These are phyloP conservation scores for Talaromyces rugulosus DNA, from an alignment of 2,329 filamentous ascomycete species.

Conservation along the genomic window DNA sequence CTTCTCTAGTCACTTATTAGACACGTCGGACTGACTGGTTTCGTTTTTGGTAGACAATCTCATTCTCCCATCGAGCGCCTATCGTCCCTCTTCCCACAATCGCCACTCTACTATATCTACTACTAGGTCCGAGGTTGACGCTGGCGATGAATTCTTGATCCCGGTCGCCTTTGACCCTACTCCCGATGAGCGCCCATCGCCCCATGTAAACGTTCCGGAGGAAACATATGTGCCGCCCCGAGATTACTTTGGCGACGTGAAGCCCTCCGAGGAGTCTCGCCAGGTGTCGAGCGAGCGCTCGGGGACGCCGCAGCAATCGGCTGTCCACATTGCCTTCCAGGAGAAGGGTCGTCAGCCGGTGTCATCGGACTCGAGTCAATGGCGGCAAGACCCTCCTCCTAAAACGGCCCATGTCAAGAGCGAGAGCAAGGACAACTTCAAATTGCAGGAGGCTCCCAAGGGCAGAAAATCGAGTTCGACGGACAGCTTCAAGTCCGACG, in stretches of 20 bases:
- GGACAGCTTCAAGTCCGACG: conserved; percentile 9
- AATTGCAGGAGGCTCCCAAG: conserved; percentile 75
- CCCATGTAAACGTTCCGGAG: background rate
- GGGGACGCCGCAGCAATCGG: conserved; percentile 47
- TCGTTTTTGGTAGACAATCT: conserved; percentile 50
- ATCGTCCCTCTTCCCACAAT: conserved; percentile 59
- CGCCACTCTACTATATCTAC: conserved; percentile 66
- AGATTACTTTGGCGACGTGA: conserved; percentile 54
- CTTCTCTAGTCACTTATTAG: background rate
- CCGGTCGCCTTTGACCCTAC: conserved; percentile 69
- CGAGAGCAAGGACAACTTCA: conserved; percentile 58
- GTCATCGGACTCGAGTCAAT: conserved; percentile 33
- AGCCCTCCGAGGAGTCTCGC: conserved; percentile 23
- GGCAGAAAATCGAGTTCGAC: conserved; percentile 49
- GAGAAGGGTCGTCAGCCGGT: conserved; percentile 69
- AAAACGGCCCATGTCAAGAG: conserved; percentile 12
- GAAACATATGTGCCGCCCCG: conserved; percentile 29
- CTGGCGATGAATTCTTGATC: conserved; percentile 67
- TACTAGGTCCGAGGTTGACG: conserved; percentile 51
- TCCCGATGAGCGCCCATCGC: conserved; percentile 54
- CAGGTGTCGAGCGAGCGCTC: conserved; percentile 18
- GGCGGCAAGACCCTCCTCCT: conserved; percentile 20
- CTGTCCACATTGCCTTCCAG: conserved; percentile 89
- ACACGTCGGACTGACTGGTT: background rate
- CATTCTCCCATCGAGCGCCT: conserved; percentile 69